These are phyloP conservation scores for Eucalyptus rudis DNA, from an alignment of 345 rosid genomes.

Conservation along the genomic window DNA sequence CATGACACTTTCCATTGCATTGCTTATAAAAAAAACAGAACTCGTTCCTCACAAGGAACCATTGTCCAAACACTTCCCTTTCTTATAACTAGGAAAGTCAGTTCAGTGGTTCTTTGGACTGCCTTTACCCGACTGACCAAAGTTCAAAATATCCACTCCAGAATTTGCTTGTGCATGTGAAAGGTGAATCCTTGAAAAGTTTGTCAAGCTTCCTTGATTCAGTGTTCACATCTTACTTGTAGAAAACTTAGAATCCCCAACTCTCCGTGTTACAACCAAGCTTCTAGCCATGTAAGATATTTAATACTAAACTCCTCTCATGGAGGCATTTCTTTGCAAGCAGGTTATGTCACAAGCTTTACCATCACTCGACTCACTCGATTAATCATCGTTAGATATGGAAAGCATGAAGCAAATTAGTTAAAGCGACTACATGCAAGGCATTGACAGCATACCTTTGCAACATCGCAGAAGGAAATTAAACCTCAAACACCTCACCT, in stretches of 20 bases:
- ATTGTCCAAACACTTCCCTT: background rate
- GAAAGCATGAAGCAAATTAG: background rate
- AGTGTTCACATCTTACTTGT: background rate
- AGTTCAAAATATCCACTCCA: background rate
- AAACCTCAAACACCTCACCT: background rate
- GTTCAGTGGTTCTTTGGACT: background rate
- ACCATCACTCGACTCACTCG: background rate
- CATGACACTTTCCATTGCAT: background rate
- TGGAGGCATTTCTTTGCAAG: background rate
- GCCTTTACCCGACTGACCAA: background rate
- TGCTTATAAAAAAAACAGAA: background rate
- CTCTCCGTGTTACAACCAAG: background rate
- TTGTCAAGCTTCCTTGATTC: background rate
- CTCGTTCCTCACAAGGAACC: background rate
- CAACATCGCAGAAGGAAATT: background rate
- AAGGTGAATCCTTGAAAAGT: background rate
- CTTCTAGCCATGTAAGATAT: background rate
- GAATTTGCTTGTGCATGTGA: background rate
- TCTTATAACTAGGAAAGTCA: background rate
- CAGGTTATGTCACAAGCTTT: background rate
- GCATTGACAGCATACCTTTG: background rate
- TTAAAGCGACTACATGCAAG: background rate
- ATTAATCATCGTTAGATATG: background rate
- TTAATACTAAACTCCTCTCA: background rate
- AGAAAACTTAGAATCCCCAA: background rate